Conservation (phyloP, 768 basidiomycete species). For the Naganishia kalamii region DNA sequence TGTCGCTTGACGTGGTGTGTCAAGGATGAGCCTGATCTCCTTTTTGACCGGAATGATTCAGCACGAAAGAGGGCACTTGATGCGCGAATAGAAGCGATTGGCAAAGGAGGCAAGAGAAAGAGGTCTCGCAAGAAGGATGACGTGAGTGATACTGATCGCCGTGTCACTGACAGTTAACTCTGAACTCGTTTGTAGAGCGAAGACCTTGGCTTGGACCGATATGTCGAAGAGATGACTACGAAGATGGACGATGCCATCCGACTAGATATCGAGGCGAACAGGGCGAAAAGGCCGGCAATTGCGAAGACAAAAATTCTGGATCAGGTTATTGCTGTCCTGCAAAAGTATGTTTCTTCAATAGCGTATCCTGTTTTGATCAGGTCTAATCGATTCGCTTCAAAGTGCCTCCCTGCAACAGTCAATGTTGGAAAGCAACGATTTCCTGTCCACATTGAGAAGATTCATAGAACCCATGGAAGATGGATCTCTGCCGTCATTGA, state of each 20-base stretch:
- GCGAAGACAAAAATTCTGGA: conserved; percentile 75
- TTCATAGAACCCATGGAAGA: conserved; percentile 96
- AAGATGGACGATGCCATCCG: conserved; percentile 74
- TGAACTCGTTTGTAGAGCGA: conserved; percentile 1
- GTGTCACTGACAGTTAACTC: not conserved
- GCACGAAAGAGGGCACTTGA: conserved; percentile 71
- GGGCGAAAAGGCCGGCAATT: conserved; percentile 71
- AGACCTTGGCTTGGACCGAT: conserved; percentile 21
- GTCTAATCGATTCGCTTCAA: conserved; percentile 9
- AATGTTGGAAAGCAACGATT: conserved; percentile 81
- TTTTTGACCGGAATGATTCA: conserved; percentile 43
- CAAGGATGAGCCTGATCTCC: not conserved
- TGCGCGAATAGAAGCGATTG: conserved; percentile 76
- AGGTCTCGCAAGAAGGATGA: conserved; percentile 61
- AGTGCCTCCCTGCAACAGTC: conserved; percentile 81
- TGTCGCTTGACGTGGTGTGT: not conserved
- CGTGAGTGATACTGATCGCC: conserved; percentile 44
- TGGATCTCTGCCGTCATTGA: conserved; percentile 83
- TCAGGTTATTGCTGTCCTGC: conserved; percentile 85
- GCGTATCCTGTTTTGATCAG: not conserved
- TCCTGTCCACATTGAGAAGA: conserved; percentile 75
- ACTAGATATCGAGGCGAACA: conserved; percentile 78
- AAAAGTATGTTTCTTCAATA: conserved; percentile 76
- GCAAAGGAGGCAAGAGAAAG: conserved; percentile 61
- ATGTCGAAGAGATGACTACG: conserved; percentile 33